Evolutionary conservation across 352 stramenopile genomes (phyloP).

Genomic region (Elongisporangium prolatum): DNA sequence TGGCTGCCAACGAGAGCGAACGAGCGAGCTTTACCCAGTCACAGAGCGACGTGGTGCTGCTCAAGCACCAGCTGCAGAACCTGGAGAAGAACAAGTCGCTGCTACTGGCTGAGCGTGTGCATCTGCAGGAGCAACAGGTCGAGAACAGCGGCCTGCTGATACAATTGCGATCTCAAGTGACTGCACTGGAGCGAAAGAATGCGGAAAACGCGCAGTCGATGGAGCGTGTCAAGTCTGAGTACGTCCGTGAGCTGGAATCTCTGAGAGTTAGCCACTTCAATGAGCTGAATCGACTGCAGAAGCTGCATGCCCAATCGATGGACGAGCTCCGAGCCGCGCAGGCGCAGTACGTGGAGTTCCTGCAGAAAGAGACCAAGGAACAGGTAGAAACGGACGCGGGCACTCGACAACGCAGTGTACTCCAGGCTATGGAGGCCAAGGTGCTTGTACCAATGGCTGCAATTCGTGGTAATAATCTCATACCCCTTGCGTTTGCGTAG

Average conservation of each 20-base stretch:
- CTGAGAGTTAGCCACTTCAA: constrained; percentile 27
- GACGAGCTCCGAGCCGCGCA: constrained; percentile 41
- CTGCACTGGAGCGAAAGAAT: constrained; percentile 34
- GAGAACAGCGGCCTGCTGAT: constrained; percentile 27
- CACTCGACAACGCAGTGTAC: neutral
- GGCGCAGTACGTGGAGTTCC: constrained; percentile 33
- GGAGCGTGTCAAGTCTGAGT: constrained; percentile 43
- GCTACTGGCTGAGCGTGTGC: constrained; percentile 32
- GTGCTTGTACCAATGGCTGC: neutral
- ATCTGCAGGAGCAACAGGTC: constrained; percentile 29
- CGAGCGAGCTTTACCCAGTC: constrained; percentile 23
- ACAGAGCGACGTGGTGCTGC: constrained; percentile 42
- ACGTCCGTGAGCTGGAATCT: constrained; percentile 40
- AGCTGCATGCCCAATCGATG: constrained; percentile 30
- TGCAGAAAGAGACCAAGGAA: constrained; percentile 41
- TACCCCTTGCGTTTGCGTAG: constrained; percentile 7
- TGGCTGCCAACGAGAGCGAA: constrained; percentile 30
- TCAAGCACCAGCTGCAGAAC: constrained; percentile 46
- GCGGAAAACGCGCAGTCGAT: constrained; percentile 17
- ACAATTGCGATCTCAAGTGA: constrained; percentile 24
- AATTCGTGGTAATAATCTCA: neutral
- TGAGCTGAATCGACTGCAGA: constrained; percentile 38
- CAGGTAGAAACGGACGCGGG: neutral
- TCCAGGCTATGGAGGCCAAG: neutral
- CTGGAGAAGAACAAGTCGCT: constrained; percentile 39